Percentiles rank a stretch among this genome's conserved stretches.
phyloP scores from a whole-genome alignment of 1,284 basidiomycete genomes.

The Papiliotrema fonsecae region DNA sequence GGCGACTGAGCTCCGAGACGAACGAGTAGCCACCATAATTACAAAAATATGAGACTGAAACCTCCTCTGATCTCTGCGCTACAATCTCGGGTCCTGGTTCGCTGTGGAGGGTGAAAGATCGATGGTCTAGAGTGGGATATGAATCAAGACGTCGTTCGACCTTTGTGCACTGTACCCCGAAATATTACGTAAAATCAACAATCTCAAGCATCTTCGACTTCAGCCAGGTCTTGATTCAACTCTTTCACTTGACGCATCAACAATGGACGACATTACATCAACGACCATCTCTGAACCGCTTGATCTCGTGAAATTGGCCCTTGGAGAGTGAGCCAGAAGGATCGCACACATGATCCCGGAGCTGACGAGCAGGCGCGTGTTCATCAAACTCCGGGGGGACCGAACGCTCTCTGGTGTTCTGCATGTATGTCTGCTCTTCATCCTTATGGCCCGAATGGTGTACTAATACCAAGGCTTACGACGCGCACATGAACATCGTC shows the following conservation, averaged over 20 bases:
- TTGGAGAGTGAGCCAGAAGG: slow-evolving; percentile 77
- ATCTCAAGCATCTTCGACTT: no score
- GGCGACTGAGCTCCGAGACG: not conserved
- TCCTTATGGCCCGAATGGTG: not conserved
- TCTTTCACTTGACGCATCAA: not conserved
- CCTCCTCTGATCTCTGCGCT: no score
- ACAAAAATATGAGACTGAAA: not conserved
- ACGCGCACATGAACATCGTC: slow-evolving; percentile 99
- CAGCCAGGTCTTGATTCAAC: no score
- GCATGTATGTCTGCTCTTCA: slow-evolving; percentile 60
- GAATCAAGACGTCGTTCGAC: no score
- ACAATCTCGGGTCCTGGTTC: no score
- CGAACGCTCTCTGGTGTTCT: slow-evolving; percentile 86
- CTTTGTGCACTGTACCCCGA: no score
- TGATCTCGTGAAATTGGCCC: slow-evolving; percentile 90
- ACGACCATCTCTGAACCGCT: slow-evolving; percentile 90
- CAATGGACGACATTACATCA: slow-evolving; percentile 54
- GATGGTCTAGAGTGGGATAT: no score
- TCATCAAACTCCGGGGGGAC: slow-evolving; percentile 84
- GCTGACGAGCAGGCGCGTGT: slow-evolving; percentile 37
- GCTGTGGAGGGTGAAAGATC: no score
- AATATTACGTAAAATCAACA: no score
- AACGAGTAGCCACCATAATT: slow-evolving; percentile 8
- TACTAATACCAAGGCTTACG: slow-evolving; percentile 70
- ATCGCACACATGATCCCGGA: not conserved